Percentiles rank a stretch among this genome's conserved stretches.
Conservation (phyloP, 208 protist genomes). For the Angomonas deanei region DNA sequence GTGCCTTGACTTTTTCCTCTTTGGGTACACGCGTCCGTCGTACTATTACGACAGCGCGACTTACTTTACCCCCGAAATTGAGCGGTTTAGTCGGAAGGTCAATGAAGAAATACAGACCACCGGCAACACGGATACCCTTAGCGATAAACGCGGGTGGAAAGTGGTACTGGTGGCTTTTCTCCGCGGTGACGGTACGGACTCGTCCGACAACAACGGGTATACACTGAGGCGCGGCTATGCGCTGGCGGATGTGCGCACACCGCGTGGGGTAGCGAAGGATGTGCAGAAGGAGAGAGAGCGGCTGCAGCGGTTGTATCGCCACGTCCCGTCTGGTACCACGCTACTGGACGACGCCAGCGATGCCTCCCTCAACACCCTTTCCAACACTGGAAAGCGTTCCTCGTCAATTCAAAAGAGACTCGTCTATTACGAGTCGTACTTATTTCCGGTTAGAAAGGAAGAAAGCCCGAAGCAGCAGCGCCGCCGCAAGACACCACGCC, state of each 20-base stretch:
- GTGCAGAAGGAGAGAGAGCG: background rate
- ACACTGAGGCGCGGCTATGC: background rate
- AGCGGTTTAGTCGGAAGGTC: conserved; percentile 31
- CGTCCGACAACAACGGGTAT: background rate
- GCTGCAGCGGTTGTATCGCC: background rate
- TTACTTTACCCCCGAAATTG: conserved; percentile 19
- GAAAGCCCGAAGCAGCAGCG: background rate
- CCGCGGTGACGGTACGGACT: background rate
- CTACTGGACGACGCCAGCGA: too few species aligned
- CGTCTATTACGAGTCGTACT: conserved; percentile 21
- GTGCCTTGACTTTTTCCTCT: conserved; percentile 23
- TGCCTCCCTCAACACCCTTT: too few species aligned
- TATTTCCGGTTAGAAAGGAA: conserved; percentile 12
- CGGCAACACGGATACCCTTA: background rate
- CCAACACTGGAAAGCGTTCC: background rate
- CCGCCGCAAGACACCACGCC: background rate
- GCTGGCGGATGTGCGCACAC: background rate
- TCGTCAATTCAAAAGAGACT: background rate
- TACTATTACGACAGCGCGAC: conserved; percentile 42
- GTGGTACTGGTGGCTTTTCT: background rate
- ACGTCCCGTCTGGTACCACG: background rate
- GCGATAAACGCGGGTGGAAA: background rate
- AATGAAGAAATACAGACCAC: conserved; percentile 12
- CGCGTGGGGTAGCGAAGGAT: background rate
- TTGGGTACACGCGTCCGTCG: conserved; percentile 11